phyloP scores from a whole-genome alignment of 441 rosid genomes.

The Croton setiger region DNA sequence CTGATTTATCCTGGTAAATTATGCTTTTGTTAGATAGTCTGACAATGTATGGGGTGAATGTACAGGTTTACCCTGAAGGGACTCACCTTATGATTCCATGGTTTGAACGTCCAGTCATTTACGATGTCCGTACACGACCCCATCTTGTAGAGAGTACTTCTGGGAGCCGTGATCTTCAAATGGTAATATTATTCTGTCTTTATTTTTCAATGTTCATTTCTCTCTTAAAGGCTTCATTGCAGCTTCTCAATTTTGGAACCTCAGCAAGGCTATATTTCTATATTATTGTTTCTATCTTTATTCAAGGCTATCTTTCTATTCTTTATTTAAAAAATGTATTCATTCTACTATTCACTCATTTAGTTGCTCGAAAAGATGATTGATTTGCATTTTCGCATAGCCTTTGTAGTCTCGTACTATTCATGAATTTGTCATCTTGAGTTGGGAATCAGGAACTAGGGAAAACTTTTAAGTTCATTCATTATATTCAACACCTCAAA shows the following conservation, averaged over 20 bases:
- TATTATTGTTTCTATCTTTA: background rate
- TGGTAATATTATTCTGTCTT: conserved; percentile 41
- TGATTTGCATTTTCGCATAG: background rate
- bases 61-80: conserved; percentile 89
- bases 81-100: conserved; percentile 86
- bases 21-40: background rate
- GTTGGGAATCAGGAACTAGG: background rate
- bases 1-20: background rate
- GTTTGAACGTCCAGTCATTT: conserved; percentile 85
- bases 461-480: background rate
- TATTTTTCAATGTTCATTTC: background rate
- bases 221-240: background rate
- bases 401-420: background rate
- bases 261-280: background rate
- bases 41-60: background rate
- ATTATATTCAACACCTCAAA: background rate
- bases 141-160: conserved; percentile 91
- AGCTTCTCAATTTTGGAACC: background rate
- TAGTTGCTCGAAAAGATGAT: background rate
- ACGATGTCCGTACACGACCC: conserved; percentile 91
- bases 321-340: background rate
- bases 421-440: background rate
- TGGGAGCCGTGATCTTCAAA: conserved; percentile 95
- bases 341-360: background rate
- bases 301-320: background rate